Base-by-base conservation (phyloP, 2,329 filamentous ascomycete species). In the Coniella lustricola region DNA sequence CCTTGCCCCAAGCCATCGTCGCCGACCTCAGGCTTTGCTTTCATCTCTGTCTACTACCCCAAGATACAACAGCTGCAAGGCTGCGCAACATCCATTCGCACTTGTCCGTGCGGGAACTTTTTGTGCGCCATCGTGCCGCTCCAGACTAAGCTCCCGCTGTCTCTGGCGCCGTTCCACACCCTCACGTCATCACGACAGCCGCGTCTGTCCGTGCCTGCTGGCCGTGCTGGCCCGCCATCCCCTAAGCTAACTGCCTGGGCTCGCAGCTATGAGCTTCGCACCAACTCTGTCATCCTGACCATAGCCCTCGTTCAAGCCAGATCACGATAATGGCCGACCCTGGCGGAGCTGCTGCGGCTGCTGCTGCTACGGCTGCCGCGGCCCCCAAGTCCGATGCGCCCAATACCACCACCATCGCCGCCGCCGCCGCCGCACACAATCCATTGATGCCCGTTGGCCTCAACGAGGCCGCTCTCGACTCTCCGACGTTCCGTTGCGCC, bases 401-500 rank as follows among this genome's bases (percentile, higher is more conserved):
- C 31, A 39, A 22, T 16, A 12, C 38, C 20, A 18, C 41, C 44
- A 10, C 31, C 33, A 25, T n/a, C n/a, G n/a, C 47, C 34, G 10
- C 34, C 16, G n/a, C 20, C 13, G n/a, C 25, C 3, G 16, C 35
- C 29, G 16, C 44, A 10, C 37, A 4, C 31, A 39, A 29, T 7
- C 68, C 73, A 32, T 68, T 71, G 29, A 73, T 81, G 50, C 89
- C 93, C 38, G 90, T 97, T 32, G 83, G 84, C 53, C 77, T 97
- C 58, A 93, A 91, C 70, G 93, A 98, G 77, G 93, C 93, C 44
- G 87, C 90, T 17, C 85, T 97, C 70, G 93, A 98, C 69, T 96
- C 90, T 34, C 93, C 93, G 21, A 94, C 90, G 32, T 97, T 97
- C 66, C 88, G 93, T 56, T 88, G 90, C 40, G 87, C 87, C 18